Conservation (phyloP, 176 grass and related monocot species). For the Carex scoparia region DNA sequence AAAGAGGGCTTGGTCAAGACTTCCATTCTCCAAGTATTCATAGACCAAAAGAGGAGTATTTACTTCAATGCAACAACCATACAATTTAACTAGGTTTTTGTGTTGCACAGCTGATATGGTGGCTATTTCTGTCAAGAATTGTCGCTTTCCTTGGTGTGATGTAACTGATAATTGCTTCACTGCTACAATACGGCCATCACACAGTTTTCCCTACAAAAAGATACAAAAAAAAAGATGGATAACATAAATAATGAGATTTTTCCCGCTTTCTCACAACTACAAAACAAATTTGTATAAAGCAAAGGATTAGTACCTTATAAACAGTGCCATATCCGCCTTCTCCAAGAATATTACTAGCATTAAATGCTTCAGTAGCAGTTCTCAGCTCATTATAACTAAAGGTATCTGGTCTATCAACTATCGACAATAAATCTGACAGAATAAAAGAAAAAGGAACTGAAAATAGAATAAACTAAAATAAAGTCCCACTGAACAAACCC, state of each 20-base stretch:
- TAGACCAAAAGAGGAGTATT: constrained; percentile 65
- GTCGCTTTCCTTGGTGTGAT: constrained; percentile 66
- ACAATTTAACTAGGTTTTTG: constrained; percentile 57
- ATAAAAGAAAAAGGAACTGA: constrained; percentile 1
- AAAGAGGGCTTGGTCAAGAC: constrained; percentile 73
- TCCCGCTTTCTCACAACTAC: background rate
- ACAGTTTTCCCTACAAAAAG: constrained; percentile 55
- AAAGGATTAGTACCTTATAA: constrained; percentile 46
- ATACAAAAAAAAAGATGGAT: background rate
- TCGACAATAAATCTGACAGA: constrained; percentile 45
- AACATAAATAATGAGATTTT: background rate
- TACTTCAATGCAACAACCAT: constrained; percentile 73
- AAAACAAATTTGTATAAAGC: background rate
- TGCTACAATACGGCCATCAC: constrained; percentile 67
- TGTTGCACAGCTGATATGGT: constrained; percentile 74
- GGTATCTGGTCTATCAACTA: constrained; percentile 49
- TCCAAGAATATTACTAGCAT: constrained; percentile 59
- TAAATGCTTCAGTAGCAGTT: constrained; percentile 65
- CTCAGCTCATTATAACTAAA: constrained; percentile 64
- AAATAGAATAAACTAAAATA: background rate
- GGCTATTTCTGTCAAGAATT: constrained; percentile 81
- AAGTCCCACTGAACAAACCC: background rate
- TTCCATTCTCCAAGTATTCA: constrained; percentile 74
- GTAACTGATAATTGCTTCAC: constrained; percentile 67
- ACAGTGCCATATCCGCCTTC: constrained; percentile 87